A percentile compares a stretch with the other conserved stretches of the same genome.
These are phyloP conservation scores for Coemansia sp. DNA, from an alignment of 192 early-diverging fungal genomes.

Conservation along the genomic window DNA sequence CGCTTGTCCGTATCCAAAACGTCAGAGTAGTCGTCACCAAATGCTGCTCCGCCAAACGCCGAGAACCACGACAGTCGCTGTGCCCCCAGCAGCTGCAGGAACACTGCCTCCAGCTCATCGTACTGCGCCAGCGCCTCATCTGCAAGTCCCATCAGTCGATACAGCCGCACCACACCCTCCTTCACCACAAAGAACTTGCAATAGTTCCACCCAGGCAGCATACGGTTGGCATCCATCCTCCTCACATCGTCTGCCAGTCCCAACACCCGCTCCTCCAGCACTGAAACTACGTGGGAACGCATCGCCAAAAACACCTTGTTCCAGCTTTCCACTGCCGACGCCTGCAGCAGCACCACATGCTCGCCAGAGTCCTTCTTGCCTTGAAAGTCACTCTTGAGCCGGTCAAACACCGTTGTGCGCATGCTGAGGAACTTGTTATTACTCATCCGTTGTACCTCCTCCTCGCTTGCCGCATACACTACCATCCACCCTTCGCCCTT, in stretches of 20 bases:
- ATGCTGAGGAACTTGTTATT: slow-evolving; percentile 52
- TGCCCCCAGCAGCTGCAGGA: slow-evolving; percentile 83
- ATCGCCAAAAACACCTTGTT: slow-evolving; percentile 27
- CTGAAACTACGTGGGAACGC: slow-evolving; percentile 67
- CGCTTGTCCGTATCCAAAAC: slow-evolving; percentile 74
- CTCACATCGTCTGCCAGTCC: slow-evolving; percentile 67
- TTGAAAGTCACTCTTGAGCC: slow-evolving; percentile 83
- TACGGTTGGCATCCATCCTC: slow-evolving; percentile 82
- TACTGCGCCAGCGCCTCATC: slow-evolving; percentile 92
- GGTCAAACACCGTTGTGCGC: slow-evolving; percentile 76
- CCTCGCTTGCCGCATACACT: slow-evolving; percentile 64
- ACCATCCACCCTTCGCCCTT: slow-evolving; percentile 83
- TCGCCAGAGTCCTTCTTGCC: slow-evolving; percentile 27
- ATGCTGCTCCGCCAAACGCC: slow-evolving; percentile 80
- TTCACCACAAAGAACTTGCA: slow-evolving; percentile 96
- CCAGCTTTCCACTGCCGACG: slow-evolving; percentile 41
- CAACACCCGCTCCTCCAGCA: slow-evolving; percentile 66
- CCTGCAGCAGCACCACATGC: slow-evolving; percentile 28
- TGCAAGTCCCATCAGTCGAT: slow-evolving; percentile 80
- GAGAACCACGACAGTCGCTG: slow-evolving; percentile 92
- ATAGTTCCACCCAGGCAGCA: slow-evolving; percentile 99
- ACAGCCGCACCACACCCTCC: slow-evolving; percentile 81
- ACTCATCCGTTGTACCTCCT: slow-evolving; percentile 51
- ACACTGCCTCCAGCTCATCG: slow-evolving; percentile 95
- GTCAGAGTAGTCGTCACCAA: slow-evolving; percentile 85